Base-by-base conservation (phyloP, 352 stramenopile genomes). In the Elongisporangium senticosum region DNA sequence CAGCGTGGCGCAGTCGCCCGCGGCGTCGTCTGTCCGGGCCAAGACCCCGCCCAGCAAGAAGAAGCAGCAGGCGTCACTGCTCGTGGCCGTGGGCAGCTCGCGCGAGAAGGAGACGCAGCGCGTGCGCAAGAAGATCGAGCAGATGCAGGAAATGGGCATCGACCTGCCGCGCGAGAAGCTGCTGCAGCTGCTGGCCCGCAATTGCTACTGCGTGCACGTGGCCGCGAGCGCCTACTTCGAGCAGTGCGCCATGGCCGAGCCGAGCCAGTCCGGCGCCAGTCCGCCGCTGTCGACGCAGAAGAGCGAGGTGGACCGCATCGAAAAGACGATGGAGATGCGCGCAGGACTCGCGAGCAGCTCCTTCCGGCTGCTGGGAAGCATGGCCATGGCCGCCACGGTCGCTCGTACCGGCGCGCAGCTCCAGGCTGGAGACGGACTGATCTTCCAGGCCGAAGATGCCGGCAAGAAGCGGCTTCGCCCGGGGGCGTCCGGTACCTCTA, bases 181-280 rank as follows among this genome's bases (percentile, higher is more conserved):
- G 55, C 62, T 74, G 62, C 64, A 68, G 52, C 62, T 95, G 56
- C 64, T 95, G 51, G 70, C 79, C 47, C 76, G 75, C 50, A 90
- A 90, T 55, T 89, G 79, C 69, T 92, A 83, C 63, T 86, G 79
- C 53, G 81, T 95, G 15, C 71, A 68, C 7, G 77, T 72, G 17
- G 83, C 83, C 5, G 83, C 81, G 22, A 87, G 75, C 55, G 81
- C 80, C 40, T 90, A 86, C 71, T 95, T 92, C 59, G 85, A 95
- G 58, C 72, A 64, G 8, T 21, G 77, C 57, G 56, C 65, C 15
- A 55, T n/a, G n/a, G 53, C 53, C 22, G 26, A 58, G 51, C 59
- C 14, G 39, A 61, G 10, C 28, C n/a, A 1, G 39, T 3, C 11
- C 48, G 22, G 28, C 8, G 28, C 28, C 28, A 39, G 28, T 39